phyloP scores from a whole-genome alignment of 129 eudicot species.

The Smallanthus sonchifolius region DNA sequence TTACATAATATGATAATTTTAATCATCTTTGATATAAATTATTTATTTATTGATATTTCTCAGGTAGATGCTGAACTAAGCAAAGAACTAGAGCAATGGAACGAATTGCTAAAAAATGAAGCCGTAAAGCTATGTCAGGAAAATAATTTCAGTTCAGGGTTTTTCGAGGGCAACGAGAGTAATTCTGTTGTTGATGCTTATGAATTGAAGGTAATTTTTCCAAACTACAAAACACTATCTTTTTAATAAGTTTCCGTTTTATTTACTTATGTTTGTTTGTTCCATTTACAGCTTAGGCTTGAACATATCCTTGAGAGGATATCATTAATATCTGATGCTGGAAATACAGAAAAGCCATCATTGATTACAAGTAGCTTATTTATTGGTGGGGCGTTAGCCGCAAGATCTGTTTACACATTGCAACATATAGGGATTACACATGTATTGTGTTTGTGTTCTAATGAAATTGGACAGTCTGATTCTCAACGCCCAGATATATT shows the following conservation, averaged over 20 bases:
- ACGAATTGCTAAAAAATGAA: constrained; percentile 73
- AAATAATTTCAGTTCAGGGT: constrained; percentile 79
- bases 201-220: constrained; percentile 66
- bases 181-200: constrained; percentile 86
- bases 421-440: constrained; percentile 91
- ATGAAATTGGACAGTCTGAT: constrained; percentile 95
- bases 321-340: constrained; percentile 92
- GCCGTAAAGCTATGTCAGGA: constrained; percentile 88
- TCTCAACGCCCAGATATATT: constrained; percentile 78
- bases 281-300: constrained; percentile 72
- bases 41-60: constrained; percentile 20
- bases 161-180: constrained; percentile 82
- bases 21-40: neutral
- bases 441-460: constrained; percentile 82
- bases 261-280: constrained; percentile 3
- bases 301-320: constrained; percentile 97
- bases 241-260: neutral
- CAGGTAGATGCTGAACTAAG: constrained; percentile 85
- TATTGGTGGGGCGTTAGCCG: constrained; percentile 97
- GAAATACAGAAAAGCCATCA: constrained; percentile 90
- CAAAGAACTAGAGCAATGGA: constrained; percentile 95
- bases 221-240: neutral
- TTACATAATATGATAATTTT: neutral
- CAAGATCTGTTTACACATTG: constrained; percentile 86
- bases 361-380: constrained; percentile 45